phyloP scores from a whole-genome alignment of 2,329 filamentous ascomycete genomes.

The Pyricularia pennisetigena region DNA sequence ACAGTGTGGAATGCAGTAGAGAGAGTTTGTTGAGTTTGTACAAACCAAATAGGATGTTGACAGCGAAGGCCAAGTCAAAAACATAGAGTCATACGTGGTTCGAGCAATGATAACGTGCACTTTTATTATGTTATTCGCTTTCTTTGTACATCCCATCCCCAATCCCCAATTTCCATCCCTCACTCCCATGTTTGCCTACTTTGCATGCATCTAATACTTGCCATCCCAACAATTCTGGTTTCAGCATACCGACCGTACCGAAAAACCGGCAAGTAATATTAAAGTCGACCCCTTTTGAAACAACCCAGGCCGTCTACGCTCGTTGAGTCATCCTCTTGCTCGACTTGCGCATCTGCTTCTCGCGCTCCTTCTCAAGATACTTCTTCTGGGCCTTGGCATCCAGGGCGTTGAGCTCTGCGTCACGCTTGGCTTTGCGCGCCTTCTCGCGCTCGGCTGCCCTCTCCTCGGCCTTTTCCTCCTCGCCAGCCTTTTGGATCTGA shows the following conservation, averaged over 20 bases:
- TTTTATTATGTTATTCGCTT: neutral
- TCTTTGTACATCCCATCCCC: neutral
- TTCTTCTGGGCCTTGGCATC: constrained; percentile 80
- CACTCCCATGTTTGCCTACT: neutral
- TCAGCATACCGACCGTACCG: neutral
- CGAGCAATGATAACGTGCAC: neutral
- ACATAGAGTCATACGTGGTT: neutral
- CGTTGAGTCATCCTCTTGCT: constrained; percentile 46
- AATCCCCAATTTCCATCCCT: too few species aligned
- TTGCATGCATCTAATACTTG: neutral
- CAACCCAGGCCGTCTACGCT: constrained; percentile 12
- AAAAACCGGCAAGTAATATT: neutral
- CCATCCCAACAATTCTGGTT: neutral
- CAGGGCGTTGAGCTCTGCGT: constrained; percentile 66
- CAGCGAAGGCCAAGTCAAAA: neutral
- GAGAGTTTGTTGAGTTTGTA: neutral
- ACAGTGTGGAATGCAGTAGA: neutral
- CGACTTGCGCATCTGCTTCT: constrained; percentile 55
- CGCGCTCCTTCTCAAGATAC: constrained; percentile 70
- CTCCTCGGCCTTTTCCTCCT: constrained; percentile 75
- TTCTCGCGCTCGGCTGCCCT: constrained; percentile 61
- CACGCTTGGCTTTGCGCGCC: constrained; percentile 81
- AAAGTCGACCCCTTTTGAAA: neutral
- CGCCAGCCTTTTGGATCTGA: constrained; percentile 69
- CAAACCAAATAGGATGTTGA: neutral